Evolutionary conservation across 441 rosid genomes (phyloP), one percentile per base, ranked within the genome.

Genomic region (Jatropha multifida): DNA sequence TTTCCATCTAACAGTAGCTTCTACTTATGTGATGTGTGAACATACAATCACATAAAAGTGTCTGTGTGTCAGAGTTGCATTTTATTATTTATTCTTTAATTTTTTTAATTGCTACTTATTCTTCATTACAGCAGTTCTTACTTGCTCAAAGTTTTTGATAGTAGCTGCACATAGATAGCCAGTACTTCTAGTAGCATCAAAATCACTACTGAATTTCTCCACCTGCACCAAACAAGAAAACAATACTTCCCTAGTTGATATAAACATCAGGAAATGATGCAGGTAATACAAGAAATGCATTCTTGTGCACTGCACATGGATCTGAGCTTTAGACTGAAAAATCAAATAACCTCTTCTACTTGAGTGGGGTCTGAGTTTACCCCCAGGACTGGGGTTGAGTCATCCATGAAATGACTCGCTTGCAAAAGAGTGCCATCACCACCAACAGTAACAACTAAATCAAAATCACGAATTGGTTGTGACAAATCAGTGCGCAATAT

Each of bases 371-470:
- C 99, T 69, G 99, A 95, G 82, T 93, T 95, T 63, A 93, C 93
- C 56, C 97, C 99, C 0, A 92, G 78, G 79, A 92, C 87, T 1
- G 98, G 98, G 78, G 88, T 79, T 17, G 94, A 85, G 72, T 88
- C 93, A 79, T 90, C 94, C 69, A 95, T 75, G 72, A 89, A 90
- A 86, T 95, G 99, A 74, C 98, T 89, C 63, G 99, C 97, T 76
- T 90, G 97, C 88, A 95, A 83, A 56, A 95, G 96, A 11, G 99
- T 93, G 65, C 99, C 99, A 61, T 95, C 98, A 51, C 99, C 99
- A 73, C 99, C 97, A 13, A 95, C 79, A 4, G 98, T 92, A 69
- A 95, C 86, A 65, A 95, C 98, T 81, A 95, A 83, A 83, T 95
- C 99, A 58, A 89, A 91, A 71, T 90, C 81, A 76, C 72, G 81